These are phyloP conservation scores for Cladobotryum mycophilum DNA, from an alignment of 2,329 filamentous ascomycete species.

Conservation along the genomic window DNA sequence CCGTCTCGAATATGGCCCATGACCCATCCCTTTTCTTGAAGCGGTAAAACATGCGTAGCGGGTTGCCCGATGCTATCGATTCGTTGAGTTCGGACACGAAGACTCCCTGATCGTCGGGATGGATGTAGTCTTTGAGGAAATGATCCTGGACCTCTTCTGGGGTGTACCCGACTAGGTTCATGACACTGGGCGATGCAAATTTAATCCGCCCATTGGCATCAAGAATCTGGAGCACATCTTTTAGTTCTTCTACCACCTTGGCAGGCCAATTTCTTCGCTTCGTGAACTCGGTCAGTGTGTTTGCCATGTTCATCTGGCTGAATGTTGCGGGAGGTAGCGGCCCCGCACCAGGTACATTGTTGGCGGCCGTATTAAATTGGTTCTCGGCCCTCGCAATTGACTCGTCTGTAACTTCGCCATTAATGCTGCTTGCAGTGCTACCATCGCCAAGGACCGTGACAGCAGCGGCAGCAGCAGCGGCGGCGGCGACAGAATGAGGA, in stretches of 20 bases:
- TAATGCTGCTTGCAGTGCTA: conserved; percentile 17
- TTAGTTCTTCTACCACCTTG: conserved; percentile 81
- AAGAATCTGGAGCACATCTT: conserved; percentile 82
- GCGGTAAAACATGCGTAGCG: conserved; percentile 79
- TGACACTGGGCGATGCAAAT: conserved; percentile 77
- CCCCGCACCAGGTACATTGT: conserved; percentile 36
- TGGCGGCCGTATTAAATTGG: conserved; percentile 28
- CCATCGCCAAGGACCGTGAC: conserved; percentile 13
- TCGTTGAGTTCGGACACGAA: conserved; percentile 87
- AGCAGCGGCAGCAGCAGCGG: conserved; percentile 9
- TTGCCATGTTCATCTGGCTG: conserved; percentile 22
- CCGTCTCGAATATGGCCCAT: conserved; percentile 81
- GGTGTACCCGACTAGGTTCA: conserved; percentile 68
- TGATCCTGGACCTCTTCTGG: conserved; percentile 64
- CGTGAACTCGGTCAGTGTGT: conserved; percentile 51
- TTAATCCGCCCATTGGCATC: conserved; percentile 77
- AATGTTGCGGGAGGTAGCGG: conserved; percentile 36
- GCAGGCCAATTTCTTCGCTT: conserved; percentile 74
- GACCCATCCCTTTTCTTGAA: conserved; percentile 67
- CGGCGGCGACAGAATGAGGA: not conserved
- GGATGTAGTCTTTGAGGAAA: conserved; percentile 76
- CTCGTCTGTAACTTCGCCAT: conserved; percentile 19
- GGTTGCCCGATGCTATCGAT: conserved; percentile 73
- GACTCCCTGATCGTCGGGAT: conserved; percentile 75
- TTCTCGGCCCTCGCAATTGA: conserved; percentile 28